These are phyloP conservation scores for Calonectria ilicicola DNA, from an alignment of 2,329 filamentous ascomycete genomes.

Conservation along the genomic window DNA sequence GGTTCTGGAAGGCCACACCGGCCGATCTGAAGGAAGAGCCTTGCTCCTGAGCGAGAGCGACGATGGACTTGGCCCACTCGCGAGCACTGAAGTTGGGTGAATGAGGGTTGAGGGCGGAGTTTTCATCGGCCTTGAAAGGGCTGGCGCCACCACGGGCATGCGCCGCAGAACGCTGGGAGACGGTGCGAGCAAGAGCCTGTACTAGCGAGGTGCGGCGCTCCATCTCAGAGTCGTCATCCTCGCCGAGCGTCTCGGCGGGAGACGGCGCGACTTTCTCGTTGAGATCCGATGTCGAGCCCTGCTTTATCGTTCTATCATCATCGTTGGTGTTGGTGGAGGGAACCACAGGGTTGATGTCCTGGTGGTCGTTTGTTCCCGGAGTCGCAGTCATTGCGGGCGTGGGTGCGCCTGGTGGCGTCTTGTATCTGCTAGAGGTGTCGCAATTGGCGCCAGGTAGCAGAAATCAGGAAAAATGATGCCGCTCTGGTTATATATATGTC, in stretches of 20 bases:
- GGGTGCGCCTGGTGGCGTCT: constrained; percentile 18
- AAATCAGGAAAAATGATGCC: background rate
- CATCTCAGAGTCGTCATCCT: constrained; percentile 55
- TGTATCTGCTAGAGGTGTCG: constrained; percentile 26
- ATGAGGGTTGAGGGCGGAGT: constrained; percentile 66
- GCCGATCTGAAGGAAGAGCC: constrained; percentile 69
- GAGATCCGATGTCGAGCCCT: constrained; percentile 48
- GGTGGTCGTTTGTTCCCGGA: constrained; percentile 44
- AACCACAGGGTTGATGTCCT: constrained; percentile 51
- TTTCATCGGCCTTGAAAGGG: constrained; percentile 61
- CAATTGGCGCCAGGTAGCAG: constrained; percentile 25
- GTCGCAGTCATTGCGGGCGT: constrained; percentile 38
- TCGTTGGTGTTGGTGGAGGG: constrained; percentile 22
- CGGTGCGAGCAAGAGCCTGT: constrained; percentile 66
- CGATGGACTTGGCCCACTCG: constrained; percentile 71
- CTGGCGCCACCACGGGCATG: constrained; percentile 50
- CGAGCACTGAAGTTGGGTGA: constrained; percentile 66
- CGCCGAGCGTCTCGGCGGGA: constrained; percentile 42
- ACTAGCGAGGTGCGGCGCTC: constrained; percentile 64
- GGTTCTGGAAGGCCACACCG: constrained; percentile 74
- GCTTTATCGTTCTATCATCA: constrained; percentile 46
- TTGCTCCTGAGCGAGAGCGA: constrained; percentile 63
- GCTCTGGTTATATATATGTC: constrained; percentile 5
- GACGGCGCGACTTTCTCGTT: constrained; percentile 44
- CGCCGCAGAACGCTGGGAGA: constrained; percentile 61